Conservation (phyloP, 306 rosid species). For the Alnus rubra region DNA sequence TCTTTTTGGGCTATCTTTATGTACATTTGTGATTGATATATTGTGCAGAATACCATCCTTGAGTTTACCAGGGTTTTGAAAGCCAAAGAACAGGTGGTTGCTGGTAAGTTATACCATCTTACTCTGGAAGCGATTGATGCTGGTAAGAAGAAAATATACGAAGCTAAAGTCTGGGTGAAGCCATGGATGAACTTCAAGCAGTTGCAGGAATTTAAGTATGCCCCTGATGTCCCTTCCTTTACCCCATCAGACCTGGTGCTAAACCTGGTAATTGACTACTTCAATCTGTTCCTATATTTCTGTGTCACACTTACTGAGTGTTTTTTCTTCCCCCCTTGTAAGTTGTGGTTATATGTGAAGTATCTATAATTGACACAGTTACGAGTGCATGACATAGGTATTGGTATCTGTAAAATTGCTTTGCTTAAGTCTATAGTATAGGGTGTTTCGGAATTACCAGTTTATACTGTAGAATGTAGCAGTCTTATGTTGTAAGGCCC, state of each 20-base stretch:
- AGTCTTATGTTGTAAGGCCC: no score
- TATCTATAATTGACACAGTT: not conserved
- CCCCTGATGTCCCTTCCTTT: conserved; percentile 27
- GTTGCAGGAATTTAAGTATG: conserved; percentile 48
- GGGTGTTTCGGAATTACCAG: not conserved
- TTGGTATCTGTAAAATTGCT: not conserved
- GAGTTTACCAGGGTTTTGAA: conserved; percentile 52
- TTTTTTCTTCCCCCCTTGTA: not conserved
- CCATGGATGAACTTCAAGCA: conserved; percentile 65
- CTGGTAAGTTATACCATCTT: conserved; percentile 51
- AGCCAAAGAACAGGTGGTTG: conserved; percentile 51
- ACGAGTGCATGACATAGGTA: not conserved
- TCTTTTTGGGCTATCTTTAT: not conserved
- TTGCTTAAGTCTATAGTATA: no score
- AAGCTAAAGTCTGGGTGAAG: conserved; percentile 61
- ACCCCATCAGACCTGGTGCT: conserved; percentile 30
- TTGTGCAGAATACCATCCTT: conserved; percentile 46
- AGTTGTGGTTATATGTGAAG: not conserved
- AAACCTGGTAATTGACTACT: conserved; percentile 37
- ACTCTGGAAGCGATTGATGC: conserved; percentile 53
- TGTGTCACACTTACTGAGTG: not conserved
- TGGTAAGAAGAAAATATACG: conserved; percentile 45
- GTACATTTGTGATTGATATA: not conserved
- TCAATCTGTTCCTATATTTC: conserved; percentile 1
- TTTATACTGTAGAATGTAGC: no score